Evolutionary conservation across 2,329 filamentous ascomycete genomes (phyloP).

Genomic region (Didymella segeticola): DNA sequence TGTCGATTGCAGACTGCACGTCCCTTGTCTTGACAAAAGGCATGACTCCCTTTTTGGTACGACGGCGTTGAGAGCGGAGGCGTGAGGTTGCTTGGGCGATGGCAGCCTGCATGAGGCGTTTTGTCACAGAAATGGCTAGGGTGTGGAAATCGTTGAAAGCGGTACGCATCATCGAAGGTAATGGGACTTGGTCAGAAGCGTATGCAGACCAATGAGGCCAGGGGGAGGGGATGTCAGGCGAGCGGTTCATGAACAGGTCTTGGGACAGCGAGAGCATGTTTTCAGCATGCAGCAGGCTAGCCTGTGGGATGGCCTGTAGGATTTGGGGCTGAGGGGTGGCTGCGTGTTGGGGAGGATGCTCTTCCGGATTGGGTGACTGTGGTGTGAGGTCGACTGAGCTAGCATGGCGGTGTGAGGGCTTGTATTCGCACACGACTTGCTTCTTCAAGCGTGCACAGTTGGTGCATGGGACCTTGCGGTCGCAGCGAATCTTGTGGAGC

Average conservation of each 20-base stretch:
- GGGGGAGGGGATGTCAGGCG: slow-evolving; percentile 32
- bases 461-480: slow-evolving; percentile 18
- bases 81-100: slow-evolving; percentile 75
- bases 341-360: neutral
- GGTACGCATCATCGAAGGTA: slow-evolving; percentile 75
- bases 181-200: slow-evolving; percentile 34
- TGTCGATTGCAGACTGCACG: slow-evolving; percentile 61
- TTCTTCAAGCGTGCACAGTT: slow-evolving; percentile 13
- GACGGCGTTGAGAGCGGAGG: slow-evolving; percentile 59
- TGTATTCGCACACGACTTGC: slow-evolving; percentile 10
- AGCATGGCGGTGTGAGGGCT: neutral
- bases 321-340: slow-evolving; percentile 15
- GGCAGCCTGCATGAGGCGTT: slow-evolving; percentile 71
- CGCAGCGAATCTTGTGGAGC: slow-evolving; percentile 21
- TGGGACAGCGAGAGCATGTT: slow-evolving; percentile 41
- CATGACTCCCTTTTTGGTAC: slow-evolving; percentile 34
- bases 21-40: slow-evolving; percentile 55
- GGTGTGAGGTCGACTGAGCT: neutral
- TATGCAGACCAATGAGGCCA: slow-evolving; percentile 45
- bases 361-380: neutral
- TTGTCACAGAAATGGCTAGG: slow-evolving; percentile 71
- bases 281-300: slow-evolving; percentile 36
- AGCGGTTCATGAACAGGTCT: slow-evolving; percentile 48
- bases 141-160: slow-evolving; percentile 78
- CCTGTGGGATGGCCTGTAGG: slow-evolving; percentile 43